Evolutionary conservation across 1,139 yeast genomes (phyloP).

Genomic region (Hanseniaspora gamundiae): DNA sequence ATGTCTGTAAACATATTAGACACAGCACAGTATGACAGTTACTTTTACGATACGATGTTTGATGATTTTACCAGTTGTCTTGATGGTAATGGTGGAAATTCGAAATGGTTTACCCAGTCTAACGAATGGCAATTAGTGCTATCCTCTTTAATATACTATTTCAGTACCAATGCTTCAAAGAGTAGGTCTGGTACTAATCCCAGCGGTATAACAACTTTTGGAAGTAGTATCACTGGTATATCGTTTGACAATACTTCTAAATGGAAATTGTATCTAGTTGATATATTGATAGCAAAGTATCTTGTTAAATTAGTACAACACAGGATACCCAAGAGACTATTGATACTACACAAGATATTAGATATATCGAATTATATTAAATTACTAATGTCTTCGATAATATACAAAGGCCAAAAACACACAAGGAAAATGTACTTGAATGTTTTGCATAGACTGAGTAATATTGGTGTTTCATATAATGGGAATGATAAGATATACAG

Average conservation of each 20-base stretch:
- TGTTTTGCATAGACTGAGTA: neutral
- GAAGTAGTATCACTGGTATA: neutral
- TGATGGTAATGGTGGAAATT: too few relatives aligned
- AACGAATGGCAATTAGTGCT: neutral
- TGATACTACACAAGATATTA: neutral
- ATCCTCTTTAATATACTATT: neutral
- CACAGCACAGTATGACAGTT: neutral
- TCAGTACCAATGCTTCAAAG: neutral
- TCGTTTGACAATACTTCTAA: neutral
- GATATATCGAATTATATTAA: neutral
- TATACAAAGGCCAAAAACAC: too few relatives aligned
- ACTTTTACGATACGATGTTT: neutral
- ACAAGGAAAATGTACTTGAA: neutral
- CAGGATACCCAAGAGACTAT: neutral
- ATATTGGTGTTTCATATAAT: neutral
- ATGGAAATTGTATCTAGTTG: neutral
- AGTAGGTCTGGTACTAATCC: too few relatives aligned
- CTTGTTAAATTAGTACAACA: neutral
- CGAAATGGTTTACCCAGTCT: neutral
- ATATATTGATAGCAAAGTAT: neutral
- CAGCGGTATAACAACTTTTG: neutral
- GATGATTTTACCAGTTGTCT: neutral
- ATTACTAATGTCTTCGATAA: neutral
- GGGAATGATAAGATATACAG: neutral
- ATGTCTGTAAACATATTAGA: constrained; percentile 1